phyloP scores from a whole-genome alignment of 352 stramenopile genomes.

The Plasmopara muralis region DNA sequence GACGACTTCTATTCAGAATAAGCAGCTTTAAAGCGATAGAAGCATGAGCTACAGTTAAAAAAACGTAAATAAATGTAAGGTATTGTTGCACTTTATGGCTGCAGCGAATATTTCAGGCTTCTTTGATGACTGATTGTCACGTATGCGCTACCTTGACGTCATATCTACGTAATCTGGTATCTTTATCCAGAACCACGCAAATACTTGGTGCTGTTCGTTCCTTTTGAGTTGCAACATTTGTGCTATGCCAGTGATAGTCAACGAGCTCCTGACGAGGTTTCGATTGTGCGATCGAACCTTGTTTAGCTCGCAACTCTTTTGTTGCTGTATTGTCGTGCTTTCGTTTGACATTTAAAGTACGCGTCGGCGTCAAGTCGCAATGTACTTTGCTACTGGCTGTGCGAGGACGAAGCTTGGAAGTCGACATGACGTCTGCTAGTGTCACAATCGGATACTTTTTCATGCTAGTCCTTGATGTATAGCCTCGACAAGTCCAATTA shows the following conservation, averaged over 20 bases:
- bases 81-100: constrained; percentile 24
- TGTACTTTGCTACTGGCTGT: constrained; percentile 28
- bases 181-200: constrained; percentile 4
- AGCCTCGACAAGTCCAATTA: too few species aligned
- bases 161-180: constrained; percentile 30
- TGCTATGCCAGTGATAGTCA: constrained; percentile 17
- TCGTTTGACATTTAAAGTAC: constrained; percentile 2
- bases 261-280: constrained; percentile 14
- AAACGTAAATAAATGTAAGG: constrained; percentile 33
- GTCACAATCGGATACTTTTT: constrained; percentile 50
- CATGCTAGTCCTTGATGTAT: constrained; percentile 1
- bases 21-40: constrained; percentile 24
- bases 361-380: constrained; percentile 25
- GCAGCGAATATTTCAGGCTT: constrained; percentile 5
- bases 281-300: not conserved
- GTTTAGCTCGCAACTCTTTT: not conserved
- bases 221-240: constrained; percentile 21
- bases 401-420: constrained; percentile 21
- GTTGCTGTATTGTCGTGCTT: constrained; percentile 2
- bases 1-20: constrained; percentile 23
- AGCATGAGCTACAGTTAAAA: constrained; percentile 3
- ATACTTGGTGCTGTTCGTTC: constrained; percentile 7
- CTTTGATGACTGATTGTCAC: constrained; percentile 9
- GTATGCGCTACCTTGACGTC: constrained; percentile 61
- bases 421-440: constrained; percentile 36